These are phyloP conservation scores for Colletotrichum sp. DNA, from an alignment of 2,329 filamentous ascomycete genomes.

Conservation along the genomic window DNA sequence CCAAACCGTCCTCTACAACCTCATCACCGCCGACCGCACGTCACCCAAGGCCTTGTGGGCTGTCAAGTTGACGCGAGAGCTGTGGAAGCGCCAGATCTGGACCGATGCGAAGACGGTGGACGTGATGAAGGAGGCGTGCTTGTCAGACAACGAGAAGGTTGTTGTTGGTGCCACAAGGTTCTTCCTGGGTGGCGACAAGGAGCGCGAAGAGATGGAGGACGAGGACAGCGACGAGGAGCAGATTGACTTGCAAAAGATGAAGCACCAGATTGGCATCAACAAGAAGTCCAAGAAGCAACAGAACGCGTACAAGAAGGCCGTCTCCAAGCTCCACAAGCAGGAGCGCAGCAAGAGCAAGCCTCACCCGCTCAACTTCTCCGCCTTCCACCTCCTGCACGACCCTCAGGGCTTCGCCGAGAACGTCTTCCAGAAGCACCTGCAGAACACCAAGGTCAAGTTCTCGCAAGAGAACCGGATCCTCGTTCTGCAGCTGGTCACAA, in stretches of 20 bases:
- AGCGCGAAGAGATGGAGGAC: conserved; percentile 90
- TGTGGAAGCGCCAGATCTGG: conserved; percentile 98
- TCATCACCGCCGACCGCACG: conserved; percentile 83
- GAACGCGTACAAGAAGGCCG: conserved; percentile 79
- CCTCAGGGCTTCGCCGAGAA: conserved; percentile 92
- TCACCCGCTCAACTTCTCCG: conserved; percentile 93
- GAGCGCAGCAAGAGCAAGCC: conserved; percentile 89
- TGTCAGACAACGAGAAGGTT: conserved; percentile 93
- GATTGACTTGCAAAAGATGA: conserved; percentile 79
- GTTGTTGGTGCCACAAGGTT: conserved; percentile 87
- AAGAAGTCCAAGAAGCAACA: conserved; percentile 94
- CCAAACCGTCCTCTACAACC: conserved; percentile 91
- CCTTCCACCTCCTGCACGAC: conserved; percentile 90
- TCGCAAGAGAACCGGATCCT: conserved; percentile 87
- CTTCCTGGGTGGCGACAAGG: conserved; percentile 95
- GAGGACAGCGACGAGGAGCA: conserved; percentile 85
- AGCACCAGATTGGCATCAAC: conserved; percentile 89
- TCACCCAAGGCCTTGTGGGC: conserved; percentile 93
- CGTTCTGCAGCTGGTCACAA: conserved; percentile 89
- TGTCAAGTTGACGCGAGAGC: conserved; percentile 90
- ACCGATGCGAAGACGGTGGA: conserved; percentile 94
- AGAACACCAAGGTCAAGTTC: conserved; percentile 84
- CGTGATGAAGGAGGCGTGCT: conserved; percentile 92
- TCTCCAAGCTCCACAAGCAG: conserved; percentile 80
- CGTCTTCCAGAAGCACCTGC: conserved; percentile 89